Percentiles rank a stretch among this genome's conserved stretches.
phyloP scores from a whole-genome alignment of 2,329 filamentous ascomycete genomes.

The Colletotrichum kahawae region DNA sequence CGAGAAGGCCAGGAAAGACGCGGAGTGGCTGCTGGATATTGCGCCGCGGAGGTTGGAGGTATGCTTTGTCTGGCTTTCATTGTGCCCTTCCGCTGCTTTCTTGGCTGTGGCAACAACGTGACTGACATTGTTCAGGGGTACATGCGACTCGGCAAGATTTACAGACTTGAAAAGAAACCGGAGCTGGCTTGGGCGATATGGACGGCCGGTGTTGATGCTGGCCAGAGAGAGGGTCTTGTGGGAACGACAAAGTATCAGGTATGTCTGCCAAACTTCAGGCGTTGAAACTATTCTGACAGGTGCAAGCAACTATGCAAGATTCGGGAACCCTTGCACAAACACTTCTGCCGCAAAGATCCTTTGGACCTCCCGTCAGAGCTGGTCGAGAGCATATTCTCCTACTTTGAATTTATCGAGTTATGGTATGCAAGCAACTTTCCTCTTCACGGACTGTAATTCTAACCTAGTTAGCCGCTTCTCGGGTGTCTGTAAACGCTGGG shows the following conservation, averaged over 20 bases:
- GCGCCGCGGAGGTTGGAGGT: constrained; percentile 45
- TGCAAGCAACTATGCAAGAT: constrained; percentile 37
- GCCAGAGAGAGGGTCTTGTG: constrained; percentile 28
- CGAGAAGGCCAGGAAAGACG: constrained; percentile 41
- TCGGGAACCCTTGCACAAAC: constrained; percentile 37
- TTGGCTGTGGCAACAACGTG: neutral
- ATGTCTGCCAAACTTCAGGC: neutral
- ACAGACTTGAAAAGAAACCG: constrained; percentile 39
- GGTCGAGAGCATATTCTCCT: constrained; percentile 38
- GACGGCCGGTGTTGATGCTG: constrained; percentile 41
- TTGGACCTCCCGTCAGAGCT: constrained; percentile 40
- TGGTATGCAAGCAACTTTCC: neutral
- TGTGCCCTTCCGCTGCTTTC: neutral
- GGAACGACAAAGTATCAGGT: constrained; percentile 39
- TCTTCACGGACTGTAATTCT: neutral
- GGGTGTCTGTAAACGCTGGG: constrained; percentile 22
- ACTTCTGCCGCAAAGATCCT: constrained; percentile 39
- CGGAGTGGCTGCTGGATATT: constrained; percentile 48
- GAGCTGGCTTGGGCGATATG: constrained; percentile 46
- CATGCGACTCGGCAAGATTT: constrained; percentile 45
- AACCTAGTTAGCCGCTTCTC: neutral
- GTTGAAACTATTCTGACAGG: neutral
- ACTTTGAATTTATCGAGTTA: constrained; percentile 33
- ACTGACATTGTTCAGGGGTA: constrained; percentile 39
- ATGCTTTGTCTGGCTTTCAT: neutral